A percentile compares a stretch with the other conserved stretches of the same genome.
Evolutionary conservation across 805 yeast species (phyloP).

Genomic region (Ogataea corticis): DNA sequence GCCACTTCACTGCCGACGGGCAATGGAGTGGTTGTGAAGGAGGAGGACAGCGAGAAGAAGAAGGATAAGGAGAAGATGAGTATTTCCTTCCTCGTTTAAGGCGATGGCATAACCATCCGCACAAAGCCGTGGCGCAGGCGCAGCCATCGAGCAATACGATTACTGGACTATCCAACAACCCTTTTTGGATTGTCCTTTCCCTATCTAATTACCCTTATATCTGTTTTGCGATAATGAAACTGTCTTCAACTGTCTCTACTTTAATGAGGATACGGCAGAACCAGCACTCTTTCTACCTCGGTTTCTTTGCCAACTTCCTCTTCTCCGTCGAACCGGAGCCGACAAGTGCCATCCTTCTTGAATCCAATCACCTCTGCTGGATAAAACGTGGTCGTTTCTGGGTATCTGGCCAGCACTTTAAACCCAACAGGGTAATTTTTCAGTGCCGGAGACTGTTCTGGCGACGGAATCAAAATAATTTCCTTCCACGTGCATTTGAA

Average conservation of each 20-base stretch:
- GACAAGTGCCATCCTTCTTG: conserved; percentile 72
- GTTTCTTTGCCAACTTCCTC: conserved; percentile 96
- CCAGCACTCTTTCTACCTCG: conserved; percentile 82
- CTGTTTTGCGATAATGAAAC: neutral
- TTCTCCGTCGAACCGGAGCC: conserved; percentile 90
- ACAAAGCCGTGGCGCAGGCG: neutral
- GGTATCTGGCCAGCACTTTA: conserved; percentile 88
- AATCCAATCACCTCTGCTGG: conserved; percentile 88
- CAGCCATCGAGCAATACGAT: too few relatives aligned
- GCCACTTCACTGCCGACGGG: conserved; percentile 8
- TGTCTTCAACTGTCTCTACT: neutral
- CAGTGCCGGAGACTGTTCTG: conserved; percentile 30
- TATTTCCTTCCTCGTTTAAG: conserved; percentile 25
- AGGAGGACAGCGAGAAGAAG: conserved; percentile 5
- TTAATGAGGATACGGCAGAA: conserved; percentile 64
- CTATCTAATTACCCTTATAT: neutral
- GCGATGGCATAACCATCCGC: neutral
- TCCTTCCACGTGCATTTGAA: conserved; percentile 85
- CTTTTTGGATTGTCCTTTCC: too few relatives aligned
- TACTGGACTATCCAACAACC: too few relatives aligned
- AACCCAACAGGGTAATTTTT: conserved; percentile 69
- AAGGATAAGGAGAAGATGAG: conserved; percentile 27
- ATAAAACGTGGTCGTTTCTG: conserved; percentile 96
- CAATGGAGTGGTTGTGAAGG: neutral
- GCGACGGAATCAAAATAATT: conserved; percentile 66